A percentile compares a stretch with the other conserved stretches of the same genome.
These are phyloP conservation scores for Cordyceps cateniannulata DNA, from an alignment of 2,329 filamentous ascomycete species.

Conservation along the genomic window DNA sequence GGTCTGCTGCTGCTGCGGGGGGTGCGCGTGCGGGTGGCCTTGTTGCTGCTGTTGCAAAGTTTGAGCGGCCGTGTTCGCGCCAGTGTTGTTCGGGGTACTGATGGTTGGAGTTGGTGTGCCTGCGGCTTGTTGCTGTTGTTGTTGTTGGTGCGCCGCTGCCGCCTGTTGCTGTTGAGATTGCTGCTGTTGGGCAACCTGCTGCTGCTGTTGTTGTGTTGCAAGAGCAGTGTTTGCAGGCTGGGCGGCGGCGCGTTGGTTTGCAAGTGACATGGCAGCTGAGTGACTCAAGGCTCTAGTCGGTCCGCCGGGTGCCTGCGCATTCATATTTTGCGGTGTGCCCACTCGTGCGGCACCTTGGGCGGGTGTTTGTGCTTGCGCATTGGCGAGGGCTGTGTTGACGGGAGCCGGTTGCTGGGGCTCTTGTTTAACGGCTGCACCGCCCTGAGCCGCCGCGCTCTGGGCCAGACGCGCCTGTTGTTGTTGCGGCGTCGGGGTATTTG, in stretches of 20 bases:
- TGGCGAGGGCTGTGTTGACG: constrained; percentile 41
- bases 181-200: constrained; percentile 25
- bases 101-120: constrained; percentile 17
- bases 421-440: constrained; percentile 15
- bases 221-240: constrained; percentile 28
- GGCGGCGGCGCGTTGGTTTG: constrained; percentile 35
- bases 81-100: constrained; percentile 16
- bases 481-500: constrained; percentile 21
- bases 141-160: not conserved
- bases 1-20: constrained; percentile 28
- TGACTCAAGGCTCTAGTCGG: constrained; percentile 40
- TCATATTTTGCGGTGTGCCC: constrained; percentile 42
- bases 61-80: constrained; percentile 15
- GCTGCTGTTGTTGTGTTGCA: constrained; percentile 23
- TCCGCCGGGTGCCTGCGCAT: constrained; percentile 30
- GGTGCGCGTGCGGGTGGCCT: constrained; percentile 43
- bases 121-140: constrained; percentile 10
- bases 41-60: constrained; percentile 27
- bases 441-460: constrained; percentile 17
- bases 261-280: constrained; percentile 42
- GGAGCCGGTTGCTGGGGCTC: constrained; percentile 35
- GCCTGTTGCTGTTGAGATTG: constrained; percentile 21
- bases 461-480: constrained; percentile 26
- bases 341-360: constrained; percentile 42
- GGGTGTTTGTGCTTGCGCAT: constrained; percentile 38